A percentile compares a stretch with the other conserved stretches of the same genome.
These are phyloP conservation scores for Peniophora sp. DNA, from an alignment of 1,284 basidiomycete genomes.

Conservation along the genomic window DNA sequence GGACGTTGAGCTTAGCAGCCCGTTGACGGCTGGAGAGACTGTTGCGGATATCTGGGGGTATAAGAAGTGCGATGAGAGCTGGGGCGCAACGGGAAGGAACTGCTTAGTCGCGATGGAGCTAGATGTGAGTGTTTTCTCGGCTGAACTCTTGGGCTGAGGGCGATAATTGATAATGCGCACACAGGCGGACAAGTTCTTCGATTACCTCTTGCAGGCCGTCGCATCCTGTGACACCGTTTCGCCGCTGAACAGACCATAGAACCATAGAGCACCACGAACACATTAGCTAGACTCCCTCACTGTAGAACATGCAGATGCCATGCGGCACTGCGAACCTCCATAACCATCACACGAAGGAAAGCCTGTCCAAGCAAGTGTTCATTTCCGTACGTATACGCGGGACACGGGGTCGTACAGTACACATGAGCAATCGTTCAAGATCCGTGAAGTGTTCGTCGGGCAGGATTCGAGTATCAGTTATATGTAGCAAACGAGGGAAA, in stretches of 20 bases:
- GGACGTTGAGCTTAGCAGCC: conserved; percentile 65
- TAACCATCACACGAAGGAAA: too few species aligned
- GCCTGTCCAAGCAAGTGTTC: too few species aligned
- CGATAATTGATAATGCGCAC: conserved; percentile 1
- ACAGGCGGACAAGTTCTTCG: conserved; percentile 60
- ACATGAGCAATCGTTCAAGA: too few species aligned
- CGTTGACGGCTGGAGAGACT: conserved; percentile 63
- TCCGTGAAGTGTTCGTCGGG: too few species aligned
- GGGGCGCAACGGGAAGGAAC: conserved; percentile 66
- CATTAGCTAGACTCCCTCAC: neutral
- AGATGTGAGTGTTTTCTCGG: conserved; percentile 46
- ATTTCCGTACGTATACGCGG: too few species aligned
- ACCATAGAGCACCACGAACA: too few species aligned
- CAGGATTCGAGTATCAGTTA: too few species aligned
- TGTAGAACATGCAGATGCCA: too few species aligned
- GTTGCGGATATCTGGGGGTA: conserved; percentile 71
- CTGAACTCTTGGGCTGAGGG: neutral
- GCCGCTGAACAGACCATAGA: conserved; percentile 34
- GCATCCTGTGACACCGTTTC: conserved; percentile 48
- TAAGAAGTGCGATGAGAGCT: conserved; percentile 44
- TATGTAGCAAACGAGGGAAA: too few species aligned
- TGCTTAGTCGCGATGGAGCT: conserved; percentile 60
- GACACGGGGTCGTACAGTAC: too few species aligned
- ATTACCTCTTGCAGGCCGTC: conserved; percentile 55
- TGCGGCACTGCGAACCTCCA: too few species aligned